phyloP scores from a whole-genome alignment of 305 asterid species.

The Ajuga reptans region DNA sequence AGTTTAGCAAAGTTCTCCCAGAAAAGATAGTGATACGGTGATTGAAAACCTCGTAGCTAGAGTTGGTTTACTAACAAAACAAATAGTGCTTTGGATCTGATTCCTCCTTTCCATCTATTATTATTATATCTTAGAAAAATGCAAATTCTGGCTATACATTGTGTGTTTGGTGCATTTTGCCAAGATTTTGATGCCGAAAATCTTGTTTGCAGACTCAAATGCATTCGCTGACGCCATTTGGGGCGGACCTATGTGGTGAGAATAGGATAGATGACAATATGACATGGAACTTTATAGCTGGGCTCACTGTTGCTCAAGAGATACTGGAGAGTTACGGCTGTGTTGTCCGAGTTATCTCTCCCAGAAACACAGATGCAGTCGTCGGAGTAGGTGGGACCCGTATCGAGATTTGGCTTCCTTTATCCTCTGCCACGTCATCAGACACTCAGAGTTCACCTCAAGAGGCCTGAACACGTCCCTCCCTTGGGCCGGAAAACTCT shows the following conservation, averaged over 20 bases:
- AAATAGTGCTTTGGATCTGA: no score
- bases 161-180: not conserved
- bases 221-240: slow-evolving; percentile 82
- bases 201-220: slow-evolving; percentile 69
- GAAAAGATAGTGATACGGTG: not conserved
- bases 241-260: slow-evolving; percentile 56
- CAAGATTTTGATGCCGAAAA: no score
- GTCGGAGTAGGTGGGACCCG: slow-evolving; percentile 78
- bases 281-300: slow-evolving; percentile 97
- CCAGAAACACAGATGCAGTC: slow-evolving; percentile 45
- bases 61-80: no score
- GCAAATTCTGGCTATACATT: no score
- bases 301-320: slow-evolving; percentile 87
- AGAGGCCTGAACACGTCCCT: slow-evolving; percentile 19
- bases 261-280: slow-evolving; percentile 68
- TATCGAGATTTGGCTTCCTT: slow-evolving; percentile 85
- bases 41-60: not conserved
- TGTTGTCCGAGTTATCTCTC: slow-evolving; percentile 73
- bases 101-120: no score
- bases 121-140: no score
- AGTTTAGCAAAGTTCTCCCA: not conserved
- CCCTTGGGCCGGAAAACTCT: no score
- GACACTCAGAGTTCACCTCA: slow-evolving; percentile 24
- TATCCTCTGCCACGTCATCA: slow-evolving; percentile 32
- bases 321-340: slow-evolving; percentile 85